phyloP scores from a whole-genome alignment of 2,329 filamentous ascomycete species.

The Alternaria atra region DNA sequence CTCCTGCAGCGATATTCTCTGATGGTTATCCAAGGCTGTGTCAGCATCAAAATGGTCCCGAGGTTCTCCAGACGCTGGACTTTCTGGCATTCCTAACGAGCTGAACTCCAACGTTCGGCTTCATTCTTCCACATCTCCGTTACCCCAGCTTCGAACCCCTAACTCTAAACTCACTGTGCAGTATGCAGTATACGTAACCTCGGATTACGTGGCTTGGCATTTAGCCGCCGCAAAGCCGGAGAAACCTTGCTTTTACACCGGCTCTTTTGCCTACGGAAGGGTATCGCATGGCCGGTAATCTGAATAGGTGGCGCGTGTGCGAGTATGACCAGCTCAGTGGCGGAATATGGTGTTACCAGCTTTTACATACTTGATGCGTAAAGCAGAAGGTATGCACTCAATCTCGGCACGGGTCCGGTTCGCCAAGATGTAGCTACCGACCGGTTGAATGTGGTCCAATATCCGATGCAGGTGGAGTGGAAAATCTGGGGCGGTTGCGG shows the following conservation, averaged over 20 bases:
- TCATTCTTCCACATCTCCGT: background rate
- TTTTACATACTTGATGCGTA: background rate
- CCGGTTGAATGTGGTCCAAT: slow-evolving; percentile 42
- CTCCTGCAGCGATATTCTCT: background rate
- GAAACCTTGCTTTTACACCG: slow-evolving; percentile 5
- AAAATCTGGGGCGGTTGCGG: slow-evolving; percentile 18
- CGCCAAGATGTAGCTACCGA: slow-evolving; percentile 15
- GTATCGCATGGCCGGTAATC: background rate
- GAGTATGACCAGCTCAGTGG: slow-evolving; percentile 17
- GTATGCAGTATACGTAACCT: background rate
- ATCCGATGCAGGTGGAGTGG: slow-evolving; percentile 22
- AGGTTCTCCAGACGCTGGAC: background rate
- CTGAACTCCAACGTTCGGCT: background rate
- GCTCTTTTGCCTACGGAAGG: background rate
- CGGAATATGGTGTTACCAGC: slow-evolving; percentile 8
- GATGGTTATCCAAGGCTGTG: background rate
- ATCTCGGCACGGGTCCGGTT: background rate
- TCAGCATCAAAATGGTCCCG: background rate
- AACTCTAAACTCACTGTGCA: background rate
- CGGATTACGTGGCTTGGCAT: background rate
- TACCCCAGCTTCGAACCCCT: background rate
- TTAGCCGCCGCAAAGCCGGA: slow-evolving; percentile 13
- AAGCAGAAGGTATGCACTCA: background rate
- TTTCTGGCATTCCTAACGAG: background rate
- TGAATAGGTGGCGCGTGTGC: slow-evolving; percentile 16